These are phyloP conservation scores for Solanum virginianum DNA, from an alignment of 257 asterid species.

Conservation along the genomic window DNA sequence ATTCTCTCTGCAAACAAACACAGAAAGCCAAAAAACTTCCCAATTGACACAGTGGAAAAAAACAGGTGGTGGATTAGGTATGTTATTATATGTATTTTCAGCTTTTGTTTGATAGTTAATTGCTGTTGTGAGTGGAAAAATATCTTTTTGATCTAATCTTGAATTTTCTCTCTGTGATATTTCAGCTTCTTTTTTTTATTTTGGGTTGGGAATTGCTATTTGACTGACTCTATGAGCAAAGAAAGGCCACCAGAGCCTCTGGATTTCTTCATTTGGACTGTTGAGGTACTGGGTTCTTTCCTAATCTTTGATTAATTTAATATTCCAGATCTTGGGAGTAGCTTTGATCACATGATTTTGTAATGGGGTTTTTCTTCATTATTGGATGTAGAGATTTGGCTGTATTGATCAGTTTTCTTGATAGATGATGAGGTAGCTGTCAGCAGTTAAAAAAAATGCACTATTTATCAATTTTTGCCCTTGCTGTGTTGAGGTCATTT, in stretches of 20 bases:
- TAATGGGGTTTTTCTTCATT: not conserved
- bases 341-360: not conserved
- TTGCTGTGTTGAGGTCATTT: not conserved
- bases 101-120: not conserved
- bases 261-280: conserved; percentile 91
- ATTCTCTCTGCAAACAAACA: not conserved
- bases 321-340: conserved; percentile 1
- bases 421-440: not conserved
- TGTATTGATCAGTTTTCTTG: not conserved
- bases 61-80: not conserved
- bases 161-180: not conserved
- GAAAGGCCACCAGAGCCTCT: conserved; percentile 81
- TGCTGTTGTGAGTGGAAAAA: not conserved
- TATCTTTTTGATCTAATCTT: not conserved
- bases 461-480: not conserved
- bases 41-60: not conserved
- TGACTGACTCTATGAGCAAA: conserved; percentile 42
- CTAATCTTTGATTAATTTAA: not conserved
- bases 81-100: not conserved
- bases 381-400: not conserved
- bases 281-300: conserved; percentile 40
- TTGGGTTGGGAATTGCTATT: conserved; percentile 1
- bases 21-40: not conserved
- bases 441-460: not conserved
- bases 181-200: not conserved